A percentile compares a stretch with the other conserved stretches of the same genome.
phyloP scores from a whole-genome alignment of 805 yeast genomes.

The Sugiyamaella americana region DNA sequence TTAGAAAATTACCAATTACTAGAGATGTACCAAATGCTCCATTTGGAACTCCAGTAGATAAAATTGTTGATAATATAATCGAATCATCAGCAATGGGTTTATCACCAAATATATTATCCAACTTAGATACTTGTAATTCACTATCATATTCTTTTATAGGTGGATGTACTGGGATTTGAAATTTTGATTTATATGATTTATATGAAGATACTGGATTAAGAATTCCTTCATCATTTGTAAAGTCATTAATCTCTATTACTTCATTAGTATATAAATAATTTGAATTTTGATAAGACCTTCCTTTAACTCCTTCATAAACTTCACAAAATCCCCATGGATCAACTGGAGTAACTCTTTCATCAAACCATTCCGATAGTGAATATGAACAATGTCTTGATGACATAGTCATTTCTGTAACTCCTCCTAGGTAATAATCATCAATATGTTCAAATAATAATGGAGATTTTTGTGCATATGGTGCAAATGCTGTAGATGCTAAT shows the following conservation, averaged over 20 bases:
- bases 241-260: neutral
- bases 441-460: slow-evolving; percentile 41
- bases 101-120: neutral
- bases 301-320: slow-evolving; percentile 28
- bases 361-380: slow-evolving; percentile 40
- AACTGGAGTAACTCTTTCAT: slow-evolving; percentile 11
- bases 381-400: slow-evolving; percentile 38
- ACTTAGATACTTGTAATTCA: neutral
- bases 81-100: neutral
- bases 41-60: slow-evolving; percentile 20
- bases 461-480: slow-evolving; percentile 35
- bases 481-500: slow-evolving; percentile 29
- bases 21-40: slow-evolving; percentile 46
- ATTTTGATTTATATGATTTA: slow-evolving; percentile 1
- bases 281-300: neutral
- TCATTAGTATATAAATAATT: neutral
- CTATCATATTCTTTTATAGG: neutral
- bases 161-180: slow-evolving; percentile 7
- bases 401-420: slow-evolving; percentile 42
- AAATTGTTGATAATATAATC: slow-evolving; percentile 11
- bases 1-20: slow-evolving; percentile 38
- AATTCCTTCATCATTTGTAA: neutral
- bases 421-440: slow-evolving; percentile 49
- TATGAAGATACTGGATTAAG: neutral
- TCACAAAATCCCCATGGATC: slow-evolving; percentile 33